Evolutionary conservation across 495 filamentous ascomycete species (phyloP).

Genomic region (Penicillium silybi): DNA sequence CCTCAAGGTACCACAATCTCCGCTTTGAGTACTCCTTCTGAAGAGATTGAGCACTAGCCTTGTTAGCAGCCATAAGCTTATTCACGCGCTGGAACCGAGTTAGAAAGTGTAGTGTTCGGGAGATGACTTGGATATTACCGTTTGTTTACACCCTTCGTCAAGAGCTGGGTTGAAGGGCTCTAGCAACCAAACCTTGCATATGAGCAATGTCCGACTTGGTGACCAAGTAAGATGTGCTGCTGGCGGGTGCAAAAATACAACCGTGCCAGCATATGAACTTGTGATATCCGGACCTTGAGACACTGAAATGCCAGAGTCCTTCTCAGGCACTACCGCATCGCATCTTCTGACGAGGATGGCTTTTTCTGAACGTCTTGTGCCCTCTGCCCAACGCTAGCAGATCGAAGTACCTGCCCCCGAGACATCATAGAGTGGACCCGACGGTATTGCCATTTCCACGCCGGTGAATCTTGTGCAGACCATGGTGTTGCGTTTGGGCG

Average conservation of each 20-base stretch:
- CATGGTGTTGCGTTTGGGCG: slow-evolving; percentile 24
- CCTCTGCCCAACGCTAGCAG: slow-evolving; percentile 8
- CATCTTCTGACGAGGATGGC: not conserved
- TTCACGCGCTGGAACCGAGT: slow-evolving; percentile 15
- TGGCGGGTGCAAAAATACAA: slow-evolving; percentile 24
- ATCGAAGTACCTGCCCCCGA: slow-evolving; percentile 21
- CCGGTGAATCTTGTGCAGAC: slow-evolving; percentile 3
- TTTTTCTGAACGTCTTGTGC: slow-evolving; percentile 4
- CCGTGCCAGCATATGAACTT: slow-evolving; percentile 15
- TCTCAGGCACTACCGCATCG: not conserved
- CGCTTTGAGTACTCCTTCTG: slow-evolving; percentile 6
- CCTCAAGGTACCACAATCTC: slow-evolving; percentile 27
- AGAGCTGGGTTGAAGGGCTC: slow-evolving; percentile 11
- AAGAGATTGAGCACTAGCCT: not conserved
- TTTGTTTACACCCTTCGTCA: slow-evolving; percentile 12
- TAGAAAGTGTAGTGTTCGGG: not conserved
- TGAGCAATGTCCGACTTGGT: slow-evolving; percentile 2
- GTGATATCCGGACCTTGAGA: not conserved
- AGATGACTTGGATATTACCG: slow-evolving; percentile 5
- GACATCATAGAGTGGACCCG: slow-evolving; percentile 21
- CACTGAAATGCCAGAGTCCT: not conserved
- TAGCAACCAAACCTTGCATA: slow-evolving; percentile 20
- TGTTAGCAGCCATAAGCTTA: slow-evolving; percentile 12
- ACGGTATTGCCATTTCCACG: slow-evolving; percentile 27
- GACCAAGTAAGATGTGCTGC: slow-evolving; percentile 12